Conservation (phyloP, 176 grass and related monocot species). For the Lolium perenne region DNA sequence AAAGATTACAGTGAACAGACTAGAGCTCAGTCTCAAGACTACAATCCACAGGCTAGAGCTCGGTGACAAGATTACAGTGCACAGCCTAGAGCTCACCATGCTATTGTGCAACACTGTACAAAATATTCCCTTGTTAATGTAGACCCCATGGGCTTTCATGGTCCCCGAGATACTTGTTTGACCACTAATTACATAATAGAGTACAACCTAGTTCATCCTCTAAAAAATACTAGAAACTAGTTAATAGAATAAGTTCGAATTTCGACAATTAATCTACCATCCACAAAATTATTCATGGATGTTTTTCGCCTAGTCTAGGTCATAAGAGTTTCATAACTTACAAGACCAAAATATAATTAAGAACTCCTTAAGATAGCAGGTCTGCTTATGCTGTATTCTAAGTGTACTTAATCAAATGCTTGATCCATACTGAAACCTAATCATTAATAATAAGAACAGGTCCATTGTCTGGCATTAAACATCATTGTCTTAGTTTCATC, state of each 20-base stretch:
- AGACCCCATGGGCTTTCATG: background rate
- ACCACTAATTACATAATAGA: background rate
- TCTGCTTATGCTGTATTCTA: constrained; percentile 9
- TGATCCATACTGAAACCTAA: background rate
- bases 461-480: constrained; percentile 23
- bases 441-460: background rate
- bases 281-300: background rate
- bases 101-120: background rate
- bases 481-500: background rate
- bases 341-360: constrained; percentile 11
- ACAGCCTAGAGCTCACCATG: background rate
- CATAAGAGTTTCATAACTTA: background rate
- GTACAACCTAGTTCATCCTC: background rate
- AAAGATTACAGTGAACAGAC: background rate
- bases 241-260: background rate
- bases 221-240: background rate
- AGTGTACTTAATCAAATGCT: background rate
- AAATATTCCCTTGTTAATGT: background rate
- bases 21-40: background rate
- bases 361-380: background rate
- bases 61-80: background rate
- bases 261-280: background rate
- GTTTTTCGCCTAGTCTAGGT: background rate
- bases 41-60: background rate
- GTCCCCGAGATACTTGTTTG: background rate